Evolutionary conservation across 768 basidiomycete species (phyloP), one percentile per base, ranked within the genome.

Genomic region (Panaeolus papilionaceus): DNA sequence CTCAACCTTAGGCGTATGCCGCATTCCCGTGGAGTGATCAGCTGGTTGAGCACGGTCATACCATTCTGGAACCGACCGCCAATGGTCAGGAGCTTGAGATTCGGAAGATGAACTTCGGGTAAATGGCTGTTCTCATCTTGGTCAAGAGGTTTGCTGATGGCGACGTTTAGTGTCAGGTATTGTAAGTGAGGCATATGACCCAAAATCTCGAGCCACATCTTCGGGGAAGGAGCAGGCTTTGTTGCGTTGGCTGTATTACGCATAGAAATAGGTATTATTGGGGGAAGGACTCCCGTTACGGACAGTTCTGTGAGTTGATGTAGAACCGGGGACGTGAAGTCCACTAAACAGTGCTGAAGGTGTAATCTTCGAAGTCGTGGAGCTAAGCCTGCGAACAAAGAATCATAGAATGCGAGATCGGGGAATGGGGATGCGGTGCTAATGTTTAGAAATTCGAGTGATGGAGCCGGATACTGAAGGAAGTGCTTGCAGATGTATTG

Each of bases 291-390:
- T 38, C 71, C 71, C 28, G 51, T 61, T 18, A 76, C 70, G 6
- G 74, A 72, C 28, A 76, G 44, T 38, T 71, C 70, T 23, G 75
- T 76, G 49, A 76, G 63, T 28, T 76, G 72, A 33, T 63, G 62
- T n/a, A 76, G 72, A 4, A 64, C 69, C 7, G 64, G 33, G 2
- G 74, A 74, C 4, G 73, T 71, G 61, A 75, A 74, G 38, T 75
- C 67, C 40, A 73, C 54, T 28, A 76, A 69, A 66, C 75, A 76
- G 61, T 72, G 70, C 38, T 73, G 71, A 23, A 76, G 64, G 44
- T 72, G 74, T 20, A 75, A 58, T 42, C 63, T 62, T 40, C 71
- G 68, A 44, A 76, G 64, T 26, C 51, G 65, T 20, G 74, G 75
- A 2, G 75, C 75, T 26, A 69, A 44, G 8, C 69, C 67, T 7